These are phyloP conservation scores for Penicillium hordei DNA, from an alignment of 2,329 filamentous ascomycete genomes.

Conservation along the genomic window DNA sequence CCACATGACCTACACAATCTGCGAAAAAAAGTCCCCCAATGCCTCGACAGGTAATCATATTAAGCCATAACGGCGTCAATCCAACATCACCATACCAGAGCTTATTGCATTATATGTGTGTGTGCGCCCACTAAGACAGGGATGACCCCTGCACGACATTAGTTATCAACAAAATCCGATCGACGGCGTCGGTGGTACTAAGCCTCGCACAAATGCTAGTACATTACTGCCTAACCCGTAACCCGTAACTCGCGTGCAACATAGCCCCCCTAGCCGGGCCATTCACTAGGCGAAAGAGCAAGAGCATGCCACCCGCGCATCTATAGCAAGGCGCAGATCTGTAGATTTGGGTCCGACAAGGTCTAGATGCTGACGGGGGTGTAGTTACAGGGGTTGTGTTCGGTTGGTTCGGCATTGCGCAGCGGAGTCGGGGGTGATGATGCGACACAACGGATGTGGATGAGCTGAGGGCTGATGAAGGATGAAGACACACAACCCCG, in stretches of 20 bases:
- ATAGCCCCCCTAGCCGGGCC: background rate
- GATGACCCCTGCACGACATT: background rate
- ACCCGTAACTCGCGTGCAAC: background rate
- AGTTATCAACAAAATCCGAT: background rate
- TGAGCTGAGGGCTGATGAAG: background rate
- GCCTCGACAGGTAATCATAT: background rate
- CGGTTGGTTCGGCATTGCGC: background rate
- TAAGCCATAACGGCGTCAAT: background rate
- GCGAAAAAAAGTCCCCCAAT: background rate
- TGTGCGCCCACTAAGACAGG: background rate
- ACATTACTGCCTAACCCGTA: conserved; percentile 1
- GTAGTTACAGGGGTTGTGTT: background rate
- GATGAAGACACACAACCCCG: background rate
- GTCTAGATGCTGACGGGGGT: background rate
- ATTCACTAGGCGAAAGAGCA: background rate
- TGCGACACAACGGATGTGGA: background rate
- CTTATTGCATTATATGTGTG: background rate
- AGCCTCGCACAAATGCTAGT: conserved; percentile 1
- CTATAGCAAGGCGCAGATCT: background rate
- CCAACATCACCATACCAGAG: background rate
- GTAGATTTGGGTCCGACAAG: background rate
- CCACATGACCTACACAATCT: conserved; percentile 9
- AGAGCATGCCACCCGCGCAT: background rate
- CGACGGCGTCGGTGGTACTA: background rate
- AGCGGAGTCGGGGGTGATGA: background rate